Evolutionary conservation across 495 filamentous ascomycete species (phyloP), one percentile per base, ranked within the genome.

Genomic region (Aspergillus taichungensis): DNA sequence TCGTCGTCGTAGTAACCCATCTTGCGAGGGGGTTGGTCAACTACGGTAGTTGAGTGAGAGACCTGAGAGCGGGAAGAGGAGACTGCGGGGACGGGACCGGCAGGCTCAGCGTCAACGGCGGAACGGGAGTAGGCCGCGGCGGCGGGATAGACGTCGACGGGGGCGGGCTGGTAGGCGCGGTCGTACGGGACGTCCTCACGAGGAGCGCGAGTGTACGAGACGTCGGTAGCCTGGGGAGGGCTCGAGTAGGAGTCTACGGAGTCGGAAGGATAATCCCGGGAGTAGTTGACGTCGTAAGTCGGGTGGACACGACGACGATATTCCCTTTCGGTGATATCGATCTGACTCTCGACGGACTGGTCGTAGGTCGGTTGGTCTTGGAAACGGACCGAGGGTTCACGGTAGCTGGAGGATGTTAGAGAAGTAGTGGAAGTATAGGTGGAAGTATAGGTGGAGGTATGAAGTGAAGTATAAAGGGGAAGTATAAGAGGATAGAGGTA

Each of bases 1-100:
- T 91, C 84, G 73, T 94, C 87, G 86, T 95, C 89, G 88, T 94
- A 95, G 80, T 95, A 96, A 76, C 88, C 90, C 90, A 96, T 96
- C 66, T 87, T 86, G 71, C 72, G 70, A 72, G 64, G 59, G 43
- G 57, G 51, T 51, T 66, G 52, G 55, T 63, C 54, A 55, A 78
- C 72, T 52, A 75, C 69, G 46, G 71, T 77, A 37, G 66, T 67
- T 52, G 66, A 51, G 50, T 63, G 51, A 44, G 51, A 33, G 44
- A 55, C 54, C 51, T 64, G 57, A 39, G 63, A 48, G 18, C 66
- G 51, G 49, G 49, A 48, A 34, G 40, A 11, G 60, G 66, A 54
- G 55, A 51, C 60, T 47, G 63, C 60, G 52, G 62, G 52, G 58
- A 56, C 50, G 67, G 62, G 63, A 24, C 56, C 50, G 62, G 79